Conservation (phyloP, 805 yeast species). For the Candida boleticola region DNA sequence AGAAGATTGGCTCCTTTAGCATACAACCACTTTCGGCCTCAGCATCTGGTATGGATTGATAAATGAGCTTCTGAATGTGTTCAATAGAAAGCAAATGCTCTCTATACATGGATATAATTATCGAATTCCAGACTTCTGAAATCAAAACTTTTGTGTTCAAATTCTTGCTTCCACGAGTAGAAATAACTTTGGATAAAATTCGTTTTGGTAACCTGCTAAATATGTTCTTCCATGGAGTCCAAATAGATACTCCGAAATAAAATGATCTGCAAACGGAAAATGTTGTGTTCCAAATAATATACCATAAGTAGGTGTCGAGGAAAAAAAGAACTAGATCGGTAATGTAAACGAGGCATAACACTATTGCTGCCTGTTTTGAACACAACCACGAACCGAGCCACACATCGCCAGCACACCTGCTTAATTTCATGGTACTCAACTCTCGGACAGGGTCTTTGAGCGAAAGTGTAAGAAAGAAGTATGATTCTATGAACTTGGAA, state of each 20-base stretch:
- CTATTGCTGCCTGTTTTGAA: slow-evolving; percentile 51
- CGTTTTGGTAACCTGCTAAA: slow-evolving; percentile 75
- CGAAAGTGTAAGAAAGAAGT: slow-evolving; percentile 72
- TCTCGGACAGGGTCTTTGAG: slow-evolving; percentile 73
- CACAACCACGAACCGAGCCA: slow-evolving; percentile 56
- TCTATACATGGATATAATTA: slow-evolving; percentile 78
- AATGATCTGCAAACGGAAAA: slow-evolving; percentile 72
- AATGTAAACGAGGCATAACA: slow-evolving; percentile 50
- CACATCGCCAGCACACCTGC: slow-evolving; percentile 60
- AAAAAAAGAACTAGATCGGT: slow-evolving; percentile 72
- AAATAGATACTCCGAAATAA: slow-evolving; percentile 74
- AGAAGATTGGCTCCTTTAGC: slow-evolving; percentile 71
- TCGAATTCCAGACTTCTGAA: slow-evolving; percentile 79
- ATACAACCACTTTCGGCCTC: slow-evolving; percentile 38
- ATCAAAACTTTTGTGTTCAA: slow-evolving; percentile 53
- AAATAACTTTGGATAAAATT: slow-evolving; percentile 66
- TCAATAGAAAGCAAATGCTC: slow-evolving; percentile 76
- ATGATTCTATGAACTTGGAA: slow-evolving; percentile 73
- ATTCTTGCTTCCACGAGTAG: slow-evolving; percentile 33
- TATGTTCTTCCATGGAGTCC: slow-evolving; percentile 88
- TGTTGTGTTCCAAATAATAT: slow-evolving; percentile 72
- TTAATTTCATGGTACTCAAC: slow-evolving; percentile 52
- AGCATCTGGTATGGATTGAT: slow-evolving; percentile 44
- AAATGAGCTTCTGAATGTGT: slow-evolving; percentile 64
- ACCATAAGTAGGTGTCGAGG: slow-evolving; percentile 84